Base-by-base conservation (phyloP, 2,329 filamentous ascomycete species). In the Penicillium griseofulvum region DNA sequence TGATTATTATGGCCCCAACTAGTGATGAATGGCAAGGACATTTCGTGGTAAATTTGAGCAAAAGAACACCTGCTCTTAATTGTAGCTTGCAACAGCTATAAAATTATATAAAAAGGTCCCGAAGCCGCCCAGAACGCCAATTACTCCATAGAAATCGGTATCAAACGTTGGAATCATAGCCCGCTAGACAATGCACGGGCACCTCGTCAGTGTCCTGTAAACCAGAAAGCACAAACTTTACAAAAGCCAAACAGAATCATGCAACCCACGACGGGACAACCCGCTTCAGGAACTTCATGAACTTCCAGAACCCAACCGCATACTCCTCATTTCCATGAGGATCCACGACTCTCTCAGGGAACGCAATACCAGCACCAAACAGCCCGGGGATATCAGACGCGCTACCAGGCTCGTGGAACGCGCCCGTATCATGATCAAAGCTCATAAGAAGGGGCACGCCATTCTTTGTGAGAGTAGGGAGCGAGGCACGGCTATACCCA, bases 241-340 rank as follows among this genome's bases (percentile, higher is more conserved):
- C 19, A 34, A 36, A 36, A 16, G 22, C 1, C 5, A 33, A 36
- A 16, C n/a, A 49, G 8, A 43, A 49, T 55, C 24, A 55, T 22
- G 58, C 45, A 22, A 24, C 4, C 83, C 83, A 86, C 17, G 73
- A 68, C 16, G 81, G 81, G 19, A 77, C 73, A 5, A 84, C 82
- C 56, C 75, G 78, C 70, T 82, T 81, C 51, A 84, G 68, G 62
- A 81, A 86, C 44, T 79, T 83, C 83, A 87, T 86, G 60, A 87
- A 87, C 70, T 87, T 87, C 65, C 77, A 85, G 65, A 87, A 80
- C 0, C 85, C 85, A 48, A 87, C 85, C 0, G 83, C 82, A 63
- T 80, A 76, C 70, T 87, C 84, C 8, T 83, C 80, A 66, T 86
- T 86, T 0, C 84, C 83, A 38, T 79, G 71, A 1, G 83, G 84